Base-by-base conservation (phyloP, 441 rosid genomes). In the Aquilaria agallochum region DNA sequence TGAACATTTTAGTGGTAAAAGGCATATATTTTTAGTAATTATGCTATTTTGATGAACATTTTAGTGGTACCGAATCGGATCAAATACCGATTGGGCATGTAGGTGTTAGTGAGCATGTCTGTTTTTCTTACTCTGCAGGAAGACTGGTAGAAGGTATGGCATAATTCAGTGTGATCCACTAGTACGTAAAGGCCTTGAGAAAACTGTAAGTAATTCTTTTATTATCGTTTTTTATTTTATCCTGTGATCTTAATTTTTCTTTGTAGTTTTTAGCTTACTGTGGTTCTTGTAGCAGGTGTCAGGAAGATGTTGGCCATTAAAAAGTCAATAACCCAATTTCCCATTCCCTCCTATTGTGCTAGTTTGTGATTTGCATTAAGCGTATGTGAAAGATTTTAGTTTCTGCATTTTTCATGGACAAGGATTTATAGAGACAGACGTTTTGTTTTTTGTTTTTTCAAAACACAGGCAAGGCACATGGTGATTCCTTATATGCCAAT, bases 401-500 rank as follows among this genome's bases (percentile, higher is more conserved):
- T 55, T n/a, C 55, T 40, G 62, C 59, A 64, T 54, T 57, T 60
- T 60, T 33, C 9, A 40, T 40, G 45, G 45, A 40, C 10, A 40
- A 40, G 45, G 5, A 33, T 11, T 33, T 33, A 55, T 69, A 62
- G 53, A 67, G 59, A 56, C 31, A 66, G 59, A 65, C 59, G 59
- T 30, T 14, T 50, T 63, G 27, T 74, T 67, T 33, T 42, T 52
- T 62, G 27, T 68, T 68, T 50, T 68, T 75, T 69, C 60, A 70
- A 63, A 56, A 12, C 53, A 68, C 90, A 95, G 99, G 98, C 87
- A 49, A 86, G 91, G 77, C 96, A 88, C 80, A 80, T 88, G 84
- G 93, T 95, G 75, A 84, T 95, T 68, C 96, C 98, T 67, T 95
- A 92, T 70, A 88, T 88, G 97, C 99, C 98, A 70, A 95, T 95